Conservation (phyloP, 495 filamentous ascomycete genomes). For the Rhypophila decipiens region DNA sequence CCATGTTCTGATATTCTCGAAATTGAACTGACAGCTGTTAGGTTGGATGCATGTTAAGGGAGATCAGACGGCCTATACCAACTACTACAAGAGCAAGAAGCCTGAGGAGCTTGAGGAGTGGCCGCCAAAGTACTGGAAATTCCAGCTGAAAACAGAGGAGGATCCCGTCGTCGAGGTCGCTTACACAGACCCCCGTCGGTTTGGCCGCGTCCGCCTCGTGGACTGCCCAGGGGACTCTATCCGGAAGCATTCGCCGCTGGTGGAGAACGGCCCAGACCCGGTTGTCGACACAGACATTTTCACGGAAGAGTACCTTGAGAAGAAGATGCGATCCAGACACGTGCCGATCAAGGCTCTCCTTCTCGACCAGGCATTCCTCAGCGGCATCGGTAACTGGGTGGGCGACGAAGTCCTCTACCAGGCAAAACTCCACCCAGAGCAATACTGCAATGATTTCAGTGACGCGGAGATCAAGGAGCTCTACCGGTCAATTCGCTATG, state of each 20-base stretch:
- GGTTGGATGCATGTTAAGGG: conserved; percentile 85
- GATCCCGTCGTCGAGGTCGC: conserved; percentile 60
- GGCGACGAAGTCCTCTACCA: conserved; percentile 89
- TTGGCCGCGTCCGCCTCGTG: conserved; percentile 73
- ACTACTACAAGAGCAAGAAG: conserved; percentile 60
- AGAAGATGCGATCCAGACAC: conserved; percentile 64
- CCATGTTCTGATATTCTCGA: not conserved
- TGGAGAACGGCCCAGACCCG: conserved; percentile 90
- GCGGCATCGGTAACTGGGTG: conserved; percentile 96
- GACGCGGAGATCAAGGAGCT: conserved; percentile 65
- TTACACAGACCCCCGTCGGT: conserved; percentile 74
- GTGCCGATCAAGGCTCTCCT: conserved; percentile 83
- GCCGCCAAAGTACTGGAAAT: conserved; percentile 91
- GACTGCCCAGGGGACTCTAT: conserved; percentile 71
- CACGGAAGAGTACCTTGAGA: conserved; percentile 60
- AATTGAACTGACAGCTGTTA: conserved; percentile 18
- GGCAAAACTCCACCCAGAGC: conserved; percentile 82
- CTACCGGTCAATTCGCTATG: conserved; percentile 65
- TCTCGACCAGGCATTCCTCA: conserved; percentile 82
- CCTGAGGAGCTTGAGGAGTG: conserved; percentile 54
- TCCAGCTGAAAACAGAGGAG: conserved; percentile 57
- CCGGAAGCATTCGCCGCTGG: conserved; percentile 67
- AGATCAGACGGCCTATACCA: conserved; percentile 63
- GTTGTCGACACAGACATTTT: conserved; percentile 73
- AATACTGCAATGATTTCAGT: conserved; percentile 77